Evolutionary conservation across 176 grass and related monocot species (phyloP).

Genomic region (Lolium perenne): DNA sequence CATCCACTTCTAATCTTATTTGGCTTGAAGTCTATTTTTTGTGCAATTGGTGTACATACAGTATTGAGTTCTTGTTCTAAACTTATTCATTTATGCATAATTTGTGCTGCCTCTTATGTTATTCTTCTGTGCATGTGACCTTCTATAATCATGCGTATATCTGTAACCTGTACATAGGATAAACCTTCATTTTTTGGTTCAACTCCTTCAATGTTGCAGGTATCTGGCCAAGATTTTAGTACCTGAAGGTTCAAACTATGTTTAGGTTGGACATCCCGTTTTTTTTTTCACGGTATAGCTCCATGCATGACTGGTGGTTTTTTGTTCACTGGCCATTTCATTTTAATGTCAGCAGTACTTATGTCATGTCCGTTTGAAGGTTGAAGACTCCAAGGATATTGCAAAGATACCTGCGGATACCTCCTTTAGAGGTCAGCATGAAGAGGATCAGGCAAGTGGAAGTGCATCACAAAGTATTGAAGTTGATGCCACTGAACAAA

Average conservation of each 20-base stretch:
- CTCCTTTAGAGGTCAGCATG: conserved; percentile 59
- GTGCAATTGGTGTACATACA: conserved; percentile 15
- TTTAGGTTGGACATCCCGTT: conserved; percentile 92
- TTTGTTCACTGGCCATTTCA: conserved; percentile 21
- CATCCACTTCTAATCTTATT: too few species aligned
- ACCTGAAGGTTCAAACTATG: conserved; percentile 94
- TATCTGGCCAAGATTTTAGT: conserved; percentile 97
- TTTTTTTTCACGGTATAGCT: conserved; percentile 87
- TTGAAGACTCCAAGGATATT: conserved; percentile 84
- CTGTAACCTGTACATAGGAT: neutral
- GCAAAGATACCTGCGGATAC: conserved; percentile 78
- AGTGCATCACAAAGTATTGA: conserved; percentile 43
- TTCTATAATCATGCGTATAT: conserved; percentile 39
- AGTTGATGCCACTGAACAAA: conserved; percentile 47
- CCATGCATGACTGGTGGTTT: conserved; percentile 20
- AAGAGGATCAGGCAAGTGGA: conserved; percentile 53
- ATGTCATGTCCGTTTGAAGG: conserved; percentile 55
- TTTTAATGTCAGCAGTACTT: conserved; percentile 15
- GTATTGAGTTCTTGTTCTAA: neutral
- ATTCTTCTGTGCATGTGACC: conserved; percentile 29
- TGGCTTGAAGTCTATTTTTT: too few species aligned
- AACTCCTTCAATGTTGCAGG: conserved; percentile 51
- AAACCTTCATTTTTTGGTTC: conserved; percentile 14
- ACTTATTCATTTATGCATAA: neutral
- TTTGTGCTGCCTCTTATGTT: neutral